These are phyloP conservation scores for Rhizoclosmatium globosum DNA, from an alignment of 192 early-diverging fungal genomes.

Conservation along the genomic window DNA sequence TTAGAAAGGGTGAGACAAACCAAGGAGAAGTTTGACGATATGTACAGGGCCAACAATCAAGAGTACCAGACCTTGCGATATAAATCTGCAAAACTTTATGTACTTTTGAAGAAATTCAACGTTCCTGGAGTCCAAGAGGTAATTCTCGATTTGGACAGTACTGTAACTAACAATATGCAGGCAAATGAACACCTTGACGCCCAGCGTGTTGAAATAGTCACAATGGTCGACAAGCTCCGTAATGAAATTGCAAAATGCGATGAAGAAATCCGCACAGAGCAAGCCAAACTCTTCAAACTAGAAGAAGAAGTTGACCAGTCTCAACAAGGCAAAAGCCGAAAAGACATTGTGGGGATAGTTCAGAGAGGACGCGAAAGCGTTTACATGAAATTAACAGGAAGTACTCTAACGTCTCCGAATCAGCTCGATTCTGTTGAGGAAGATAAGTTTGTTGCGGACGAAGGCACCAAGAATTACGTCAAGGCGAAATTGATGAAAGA, in stretches of 20 bases:
- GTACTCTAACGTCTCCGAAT: background rate
- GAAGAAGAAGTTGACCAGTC: slow-evolving; percentile 33
- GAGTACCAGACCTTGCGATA: slow-evolving; percentile 32
- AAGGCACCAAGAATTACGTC: slow-evolving; percentile 1
- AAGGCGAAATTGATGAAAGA: slow-evolving; percentile 1
- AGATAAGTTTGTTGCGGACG: background rate
- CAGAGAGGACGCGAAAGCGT: background rate
- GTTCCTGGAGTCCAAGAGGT: slow-evolving; percentile 28
- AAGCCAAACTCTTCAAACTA: slow-evolving; percentile 27
- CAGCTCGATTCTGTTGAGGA: background rate
- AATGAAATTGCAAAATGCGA: slow-evolving; percentile 12
- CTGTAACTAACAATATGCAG: slow-evolving; percentile 4
- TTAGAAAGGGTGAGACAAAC: background rate
- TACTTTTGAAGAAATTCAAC: slow-evolving; percentile 28
- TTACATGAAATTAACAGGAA: background rate
- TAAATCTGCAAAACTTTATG: slow-evolving; percentile 14
- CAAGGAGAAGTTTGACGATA: background rate
- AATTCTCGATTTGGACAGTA: background rate
- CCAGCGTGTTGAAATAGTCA: background rate
- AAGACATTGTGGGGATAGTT: slow-evolving; percentile 13
- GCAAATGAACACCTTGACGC: slow-evolving; percentile 19
- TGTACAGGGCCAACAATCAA: slow-evolving; percentile 18
- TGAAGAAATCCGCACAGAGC: slow-evolving; percentile 29
- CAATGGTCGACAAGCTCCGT: slow-evolving; percentile 14
- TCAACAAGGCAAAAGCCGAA: background rate